A percentile compares a stretch with the other conserved stretches of the same genome.
These are phyloP conservation scores for Boletus vinaceobasis DNA, from an alignment of 768 basidiomycete genomes.

Conservation along the genomic window DNA sequence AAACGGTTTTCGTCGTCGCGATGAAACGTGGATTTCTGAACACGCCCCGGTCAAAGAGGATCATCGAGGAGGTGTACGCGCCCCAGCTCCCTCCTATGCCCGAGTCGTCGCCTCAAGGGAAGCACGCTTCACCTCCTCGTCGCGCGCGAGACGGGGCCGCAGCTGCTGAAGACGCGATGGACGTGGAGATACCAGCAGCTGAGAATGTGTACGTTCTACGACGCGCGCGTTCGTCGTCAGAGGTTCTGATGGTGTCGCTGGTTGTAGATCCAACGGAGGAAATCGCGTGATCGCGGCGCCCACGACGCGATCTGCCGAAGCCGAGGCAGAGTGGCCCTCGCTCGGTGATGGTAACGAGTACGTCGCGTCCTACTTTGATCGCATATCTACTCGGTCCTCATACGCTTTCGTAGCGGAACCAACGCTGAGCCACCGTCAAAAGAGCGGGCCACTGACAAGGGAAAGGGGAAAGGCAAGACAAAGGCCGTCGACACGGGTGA, in stretches of 20 bases:
- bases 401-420: neutral
- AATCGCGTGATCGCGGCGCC: neutral
- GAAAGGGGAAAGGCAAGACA: neutral
- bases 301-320: neutral
- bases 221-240: neutral
- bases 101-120: neutral
- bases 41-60: conserved; percentile 4
- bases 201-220: neutral
- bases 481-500: neutral
- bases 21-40: conserved; percentile 27
- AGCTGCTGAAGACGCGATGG: neutral
- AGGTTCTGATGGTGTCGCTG: neutral
- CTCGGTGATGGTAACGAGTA: neutral
- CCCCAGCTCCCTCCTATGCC: neutral
- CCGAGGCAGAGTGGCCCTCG: neutral
- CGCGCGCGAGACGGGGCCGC: neutral
- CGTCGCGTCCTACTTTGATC: neutral
- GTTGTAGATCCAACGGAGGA: neutral
- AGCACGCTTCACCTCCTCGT: neutral
- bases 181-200: neutral
- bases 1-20: neutral
- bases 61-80: conserved; percentile 6
- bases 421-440: neutral
- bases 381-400: neutral
- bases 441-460: neutral